phyloP scores from a whole-genome alignment of 169 alveolate species.

The Blepharisma undulans region DNA sequence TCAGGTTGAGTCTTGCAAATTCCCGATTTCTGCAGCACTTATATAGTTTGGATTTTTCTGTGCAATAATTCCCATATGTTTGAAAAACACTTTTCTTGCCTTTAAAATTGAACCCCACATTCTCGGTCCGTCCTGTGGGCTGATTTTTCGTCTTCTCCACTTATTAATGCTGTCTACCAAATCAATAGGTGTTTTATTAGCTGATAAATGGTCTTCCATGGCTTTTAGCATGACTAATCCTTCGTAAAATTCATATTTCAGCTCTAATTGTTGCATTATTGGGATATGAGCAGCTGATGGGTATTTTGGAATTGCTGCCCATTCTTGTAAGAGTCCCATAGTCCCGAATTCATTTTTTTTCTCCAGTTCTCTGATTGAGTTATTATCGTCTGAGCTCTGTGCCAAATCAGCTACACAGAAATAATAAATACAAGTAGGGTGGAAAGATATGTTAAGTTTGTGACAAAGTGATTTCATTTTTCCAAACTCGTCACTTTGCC shows the following conservation, averaged over 20 bases:
- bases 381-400: neutral
- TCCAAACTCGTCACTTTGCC: neutral
- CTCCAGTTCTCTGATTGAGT: conserved; percentile 2
- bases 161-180: neutral
- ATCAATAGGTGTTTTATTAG: neutral
- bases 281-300: conserved; percentile 1
- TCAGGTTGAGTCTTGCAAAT: neutral
- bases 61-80: neutral
- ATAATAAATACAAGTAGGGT: neutral
- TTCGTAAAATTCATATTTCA: neutral
- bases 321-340: neutral
- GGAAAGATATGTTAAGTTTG: neutral
- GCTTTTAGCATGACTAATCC: neutral
- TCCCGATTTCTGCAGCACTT: neutral
- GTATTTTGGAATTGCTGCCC: conserved; percentile 32
- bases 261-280: conserved; percentile 6
- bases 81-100: neutral
- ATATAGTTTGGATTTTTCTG: neutral
- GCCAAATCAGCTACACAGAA: neutral
- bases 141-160: neutral
- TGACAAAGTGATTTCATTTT: neutral
- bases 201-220: conserved; percentile 11
- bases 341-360: neutral
- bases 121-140: conserved; percentile 6
- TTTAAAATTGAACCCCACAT: neutral